Evolutionary conservation across 495 filamentous ascomycete genomes (phyloP), one percentile per base, ranked within the genome.

Genomic region (Collariella sp.): DNA sequence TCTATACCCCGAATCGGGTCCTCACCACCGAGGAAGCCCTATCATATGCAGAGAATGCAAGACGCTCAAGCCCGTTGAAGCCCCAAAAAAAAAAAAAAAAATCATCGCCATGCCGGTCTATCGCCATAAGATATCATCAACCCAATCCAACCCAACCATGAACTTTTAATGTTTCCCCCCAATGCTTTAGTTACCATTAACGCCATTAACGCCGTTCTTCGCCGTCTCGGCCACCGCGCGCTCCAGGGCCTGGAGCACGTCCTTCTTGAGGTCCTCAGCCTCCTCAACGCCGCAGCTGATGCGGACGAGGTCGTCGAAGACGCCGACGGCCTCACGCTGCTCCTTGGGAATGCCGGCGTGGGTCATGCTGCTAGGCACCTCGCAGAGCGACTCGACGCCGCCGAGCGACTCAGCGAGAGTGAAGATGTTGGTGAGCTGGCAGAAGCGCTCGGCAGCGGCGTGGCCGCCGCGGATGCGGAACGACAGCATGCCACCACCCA

Each of bases 401-500:
- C 93, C 93, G 23, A 99, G 73, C 48, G 82, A 87, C 79, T 99
- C 93, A 3, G 93, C 93, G 18, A 99, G 76, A 3, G 89, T 96
- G 74, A 94, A 97, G 65, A 99, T 81, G 59, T 81, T 81, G 42
- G 89, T 95, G 42, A 77, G 75, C 70, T 94, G 81, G 78, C 94
- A 97, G 79, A 99, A 97, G 24, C 83, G 77, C 70, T 93, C 87
- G 2, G 93, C 94, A 1, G 90, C 93, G 40, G 76, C 76, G 58
- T 86, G 74, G n/a, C 93, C 93, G 47, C 94, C 93, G 56, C 83
- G 81, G 67, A 98, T 87, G 49, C 93, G 86, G 85, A 98, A 98
- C 50, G 84, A 89, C 38, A 98, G 79, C 94, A 98, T 97, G 50
- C 93, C 93, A 60, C 93, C 93, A 42, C 94, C 94, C 80, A 97